A percentile compares a stretch with the other conserved stretches of the same genome.
phyloP scores from a whole-genome alignment of 2,329 filamentous ascomycete species.

The Phoma sp. region DNA sequence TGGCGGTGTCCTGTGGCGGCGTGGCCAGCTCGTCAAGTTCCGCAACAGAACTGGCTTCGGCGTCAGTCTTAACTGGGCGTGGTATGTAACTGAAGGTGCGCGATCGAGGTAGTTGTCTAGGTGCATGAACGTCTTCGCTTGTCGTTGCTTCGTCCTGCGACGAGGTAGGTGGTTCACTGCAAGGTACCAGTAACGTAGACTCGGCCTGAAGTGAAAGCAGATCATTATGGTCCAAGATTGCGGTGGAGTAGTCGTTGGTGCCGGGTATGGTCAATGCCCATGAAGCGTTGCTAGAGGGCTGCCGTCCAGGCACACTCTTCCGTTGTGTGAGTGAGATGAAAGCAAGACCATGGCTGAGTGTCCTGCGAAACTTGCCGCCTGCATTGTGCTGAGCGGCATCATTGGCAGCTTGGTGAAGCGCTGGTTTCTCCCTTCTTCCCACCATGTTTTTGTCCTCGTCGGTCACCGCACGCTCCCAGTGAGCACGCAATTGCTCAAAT shows the following conservation, averaged over 20 bases:
- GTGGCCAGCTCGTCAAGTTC: slow-evolving; percentile 15
- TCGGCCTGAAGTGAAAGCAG: slow-evolving; percentile 17
- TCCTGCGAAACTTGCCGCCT: slow-evolving; percentile 40
- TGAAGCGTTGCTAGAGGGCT: slow-evolving; percentile 15
- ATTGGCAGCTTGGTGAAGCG: slow-evolving; percentile 16
- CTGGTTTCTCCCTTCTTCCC: slow-evolving; percentile 34
- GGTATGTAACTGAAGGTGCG: slow-evolving; percentile 45
- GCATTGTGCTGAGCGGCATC: slow-evolving; percentile 16
- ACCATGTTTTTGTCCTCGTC: slow-evolving; percentile 30
- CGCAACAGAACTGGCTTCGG: slow-evolving; percentile 6
- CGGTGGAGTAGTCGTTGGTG: slow-evolving; percentile 14
- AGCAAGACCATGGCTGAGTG: slow-evolving; percentile 42
- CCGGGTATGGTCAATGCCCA: slow-evolving; percentile 17
- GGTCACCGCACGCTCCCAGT: slow-evolving; percentile 39
- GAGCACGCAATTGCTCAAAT: slow-evolving; percentile 43
- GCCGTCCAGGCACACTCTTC: slow-evolving; percentile 28
- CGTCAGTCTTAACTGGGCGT: slow-evolving; percentile 25
- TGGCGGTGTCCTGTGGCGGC: background rate
- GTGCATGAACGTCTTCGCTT: slow-evolving; percentile 18
- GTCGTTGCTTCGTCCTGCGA: background rate
- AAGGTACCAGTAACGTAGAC: slow-evolving; percentile 2
- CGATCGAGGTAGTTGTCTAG: slow-evolving; percentile 34
- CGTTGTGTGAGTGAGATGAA: slow-evolving; percentile 43
- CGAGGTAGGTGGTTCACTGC: background rate
- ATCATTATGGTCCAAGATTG: slow-evolving; percentile 6